Conservation (phyloP, 1,284 basidiomycete genomes). For the Trichosporon sp. region DNA sequence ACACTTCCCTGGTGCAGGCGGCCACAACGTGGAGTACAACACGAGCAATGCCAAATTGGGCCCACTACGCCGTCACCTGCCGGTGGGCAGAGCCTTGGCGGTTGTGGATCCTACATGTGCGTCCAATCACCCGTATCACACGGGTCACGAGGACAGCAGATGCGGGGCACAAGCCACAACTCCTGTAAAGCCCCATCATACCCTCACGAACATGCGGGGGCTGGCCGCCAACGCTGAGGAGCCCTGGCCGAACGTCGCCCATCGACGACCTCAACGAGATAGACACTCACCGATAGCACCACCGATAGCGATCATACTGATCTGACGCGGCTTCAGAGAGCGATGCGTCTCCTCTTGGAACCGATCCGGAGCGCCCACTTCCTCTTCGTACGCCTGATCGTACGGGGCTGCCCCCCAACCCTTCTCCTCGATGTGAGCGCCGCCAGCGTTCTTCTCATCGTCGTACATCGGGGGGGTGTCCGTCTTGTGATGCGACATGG, state of each 20-base stretch:
- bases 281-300: slow-evolving; percentile 49
- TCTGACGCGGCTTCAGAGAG: slow-evolving; percentile 43
- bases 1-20: too few relatives aligned
- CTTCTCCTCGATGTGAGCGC: slow-evolving; percentile 2
- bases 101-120: not conserved
- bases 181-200: not conserved
- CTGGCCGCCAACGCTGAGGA: not conserved
- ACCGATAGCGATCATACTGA: slow-evolving; percentile 47
- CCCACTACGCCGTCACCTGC: too few relatives aligned
- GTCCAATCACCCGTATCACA: too few relatives aligned
- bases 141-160: not conserved
- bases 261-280: not conserved
- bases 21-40: too few relatives aligned
- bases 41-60: too few relatives aligned
- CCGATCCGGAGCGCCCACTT: not conserved
- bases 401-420: not conserved
- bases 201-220: not conserved
- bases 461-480: not conserved
- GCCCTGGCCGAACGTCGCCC: too few relatives aligned
- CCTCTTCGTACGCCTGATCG: slow-evolving; percentile 3
- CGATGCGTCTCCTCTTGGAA: slow-evolving; percentile 19
- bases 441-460: slow-evolving; percentile 1
- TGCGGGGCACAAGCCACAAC: not conserved
- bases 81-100: not conserved
- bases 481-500: not conserved